Base-by-base conservation (phyloP, 2,329 filamentous ascomycete species). In the Coniosporium tulheliwenetii region DNA sequence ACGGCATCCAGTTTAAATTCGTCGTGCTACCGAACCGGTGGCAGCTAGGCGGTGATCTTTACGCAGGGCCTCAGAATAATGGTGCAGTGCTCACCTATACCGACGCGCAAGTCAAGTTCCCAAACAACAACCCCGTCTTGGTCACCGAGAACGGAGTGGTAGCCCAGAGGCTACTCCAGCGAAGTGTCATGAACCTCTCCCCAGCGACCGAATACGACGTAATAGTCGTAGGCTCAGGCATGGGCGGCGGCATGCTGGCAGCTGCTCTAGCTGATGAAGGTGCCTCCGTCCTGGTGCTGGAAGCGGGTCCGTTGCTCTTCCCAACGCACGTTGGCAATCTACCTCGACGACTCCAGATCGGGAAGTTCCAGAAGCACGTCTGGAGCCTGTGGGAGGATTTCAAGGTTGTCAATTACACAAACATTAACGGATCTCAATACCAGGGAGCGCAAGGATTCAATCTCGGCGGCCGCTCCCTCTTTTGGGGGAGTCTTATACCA, bases 291-390 rank as follows among this genome's bases (percentile, higher is more conserved):
- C 36, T 38, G 13, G 36, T 38, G 13, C 36, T 38, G 12, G 36
- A 38, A 26, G 36, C 36, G 13, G 36, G 36, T 19, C 12, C 13
- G 13, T 26, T 38, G 36, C 36, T 38, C n/a, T 38, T 38, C 36
- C 36, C 36, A n/a, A 38, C 36, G 13, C 36, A 38, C 19, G 16
- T 38, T 14, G 36, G 36, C 5, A 38, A 38, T 38, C 36, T 38
- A n/a, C 36, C 36, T 14, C 3, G 36, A 5, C 36, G 36, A 5
- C 12, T 38, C 13, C 12, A 13, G 9, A 14, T 26, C 19, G 36
- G 36, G n/a, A 38, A 14, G n/a, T 38, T 38, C 19, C 36, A 38
- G 36, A 38, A 38, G 16, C 36, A 38, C 8, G 19, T 38, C 12
- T 38, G 36, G 36, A 13, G n/a, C 16, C 36, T 38, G 12, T 38